Evolutionary conservation across 2,329 filamentous ascomycete genomes (phyloP).

Genomic region (Pseudocercospora eumusae): DNA sequence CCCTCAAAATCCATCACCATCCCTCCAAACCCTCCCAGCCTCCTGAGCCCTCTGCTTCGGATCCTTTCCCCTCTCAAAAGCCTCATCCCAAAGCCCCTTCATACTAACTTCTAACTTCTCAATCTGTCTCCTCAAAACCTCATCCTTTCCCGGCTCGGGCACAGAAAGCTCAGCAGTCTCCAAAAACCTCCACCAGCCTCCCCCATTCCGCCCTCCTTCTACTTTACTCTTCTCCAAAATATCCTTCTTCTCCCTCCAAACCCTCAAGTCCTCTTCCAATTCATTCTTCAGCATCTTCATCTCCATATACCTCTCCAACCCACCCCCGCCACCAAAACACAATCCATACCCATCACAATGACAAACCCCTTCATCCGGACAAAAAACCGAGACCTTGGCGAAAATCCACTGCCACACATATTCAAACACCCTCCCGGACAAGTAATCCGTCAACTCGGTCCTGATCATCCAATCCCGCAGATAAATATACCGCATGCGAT

Average conservation of each 20-base stretch:
- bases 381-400: slow-evolving; percentile 52
- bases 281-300: slow-evolving; percentile 48
- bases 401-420: slow-evolving; percentile 67
- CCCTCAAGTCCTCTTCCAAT: slow-evolving; percentile 45
- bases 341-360: slow-evolving; percentile 66
- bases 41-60: slow-evolving; percentile 55
- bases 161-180: slow-evolving; percentile 42
- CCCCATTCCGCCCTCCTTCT: slow-evolving; percentile 36
- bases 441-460: slow-evolving; percentile 57
- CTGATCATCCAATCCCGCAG: slow-evolving; percentile 63
- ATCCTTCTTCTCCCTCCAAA: slow-evolving; percentile 47
- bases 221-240: slow-evolving; percentile 42
- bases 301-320: slow-evolving; percentile 53
- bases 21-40: slow-evolving; percentile 56
- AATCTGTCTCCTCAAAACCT: slow-evolving; percentile 49
- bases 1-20: slow-evolving; percentile 56
- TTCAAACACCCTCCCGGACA: slow-evolving; percentile 63
- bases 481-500: slow-evolving; percentile 56
- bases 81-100: slow-evolving; percentile 46
- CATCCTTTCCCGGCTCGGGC: slow-evolving; percentile 48
- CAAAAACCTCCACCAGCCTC: slow-evolving; percentile 44
- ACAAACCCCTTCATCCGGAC: slow-evolving; percentile 58
- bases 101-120: slow-evolving; percentile 47
- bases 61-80: slow-evolving; percentile 54
- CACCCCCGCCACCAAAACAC: slow-evolving; percentile 57